Evolutionary conservation across 331 rosid genomes (phyloP), one percentile per base, ranked within the genome.

Genomic region (Malus hybrid): DNA sequence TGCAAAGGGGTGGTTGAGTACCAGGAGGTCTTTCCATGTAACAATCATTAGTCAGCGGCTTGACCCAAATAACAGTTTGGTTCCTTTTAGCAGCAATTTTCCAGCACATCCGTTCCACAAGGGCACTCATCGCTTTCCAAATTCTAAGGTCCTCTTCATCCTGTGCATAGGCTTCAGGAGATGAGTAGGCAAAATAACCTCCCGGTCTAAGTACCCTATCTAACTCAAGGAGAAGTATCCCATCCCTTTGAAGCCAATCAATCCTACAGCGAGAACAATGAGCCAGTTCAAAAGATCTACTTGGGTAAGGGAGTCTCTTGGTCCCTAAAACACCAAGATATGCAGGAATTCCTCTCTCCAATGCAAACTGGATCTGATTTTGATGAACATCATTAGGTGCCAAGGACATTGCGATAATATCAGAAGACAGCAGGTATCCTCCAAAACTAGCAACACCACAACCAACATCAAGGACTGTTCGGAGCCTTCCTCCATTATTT

Each of bases 361-460:
- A 83, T 71, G 99, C 99, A 79, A 95, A 95, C 78, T 95, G 99
- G 79, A 95, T 95, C 87, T 95, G 99, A 83, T 95, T 95, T 84
- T 95, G 98, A 85, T 95, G 99, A 81, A 95, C 99, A 72, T 95
- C 98, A 81, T 95, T 95, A 10, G 99, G 99, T 81, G 99, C 98
- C 82, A 95, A 86, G 60, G 99, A 95, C 99, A 95, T 92, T 48
- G 99, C 60, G 63, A 92, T 87, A 54, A 95, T 79, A 78, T 95
- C 87, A 44, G 97, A 92, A 24, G 97, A 83, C 74, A 95, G 97
- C 73, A 95, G 97, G 84, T 95, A 95, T 20, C 85, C 99, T 68
- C 99, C 99, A 69, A 95, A 95, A 82, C 99, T 95, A 70, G 99
- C 99, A 73, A 95, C 99, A 65, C 99, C 99, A 80, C 99, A 95